Percentiles rank a stretch among this genome's conserved stretches.
phyloP scores from a whole-genome alignment of 805 yeast species.

The Candida vaughaniae region DNA sequence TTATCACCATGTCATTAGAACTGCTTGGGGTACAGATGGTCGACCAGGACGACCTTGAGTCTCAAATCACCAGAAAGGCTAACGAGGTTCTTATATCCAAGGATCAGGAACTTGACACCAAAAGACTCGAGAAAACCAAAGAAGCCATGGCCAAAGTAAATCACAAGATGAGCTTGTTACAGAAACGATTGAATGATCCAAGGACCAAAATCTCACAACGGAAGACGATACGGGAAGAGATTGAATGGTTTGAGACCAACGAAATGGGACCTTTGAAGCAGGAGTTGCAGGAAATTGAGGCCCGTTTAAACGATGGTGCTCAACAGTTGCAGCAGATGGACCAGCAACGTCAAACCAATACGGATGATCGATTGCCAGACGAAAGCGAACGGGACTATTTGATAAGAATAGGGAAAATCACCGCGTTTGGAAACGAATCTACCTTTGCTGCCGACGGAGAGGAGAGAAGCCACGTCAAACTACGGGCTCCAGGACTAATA shows the following conservation, averaged over 20 bases:
- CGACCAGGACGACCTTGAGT: conserved; percentile 80
- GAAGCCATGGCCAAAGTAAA: conserved; percentile 45
- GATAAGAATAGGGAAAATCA: conserved; percentile 85
- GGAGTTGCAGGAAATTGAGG: conserved; percentile 59
- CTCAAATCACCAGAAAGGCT: conserved; percentile 68
- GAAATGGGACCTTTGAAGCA: conserved; percentile 53
- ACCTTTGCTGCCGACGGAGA: conserved; percentile 50
- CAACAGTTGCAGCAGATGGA: conserved; percentile 38
- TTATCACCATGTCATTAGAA: conserved; percentile 12
- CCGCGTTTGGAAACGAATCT: conserved; percentile 80
- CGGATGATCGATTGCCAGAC: conserved; percentile 49
- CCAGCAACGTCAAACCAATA: conserved; percentile 11
- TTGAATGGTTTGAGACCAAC: conserved; percentile 45
- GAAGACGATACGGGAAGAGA: conserved; percentile 52
- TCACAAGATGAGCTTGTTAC: conserved; percentile 46
- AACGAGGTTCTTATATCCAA: conserved; percentile 56
- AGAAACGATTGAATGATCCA: conserved; percentile 49
- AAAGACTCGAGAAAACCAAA: conserved; percentile 68
- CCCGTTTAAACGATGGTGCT: conserved; percentile 32
- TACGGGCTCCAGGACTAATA: conserved; percentile 51
- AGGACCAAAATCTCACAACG: conserved; percentile 65
- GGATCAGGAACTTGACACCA: conserved; percentile 71
- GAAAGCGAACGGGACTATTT: conserved; percentile 80
- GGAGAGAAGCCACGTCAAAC: conserved; percentile 40
- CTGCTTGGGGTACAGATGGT: conserved; percentile 50